phyloP scores from a whole-genome alignment of 306 rosid genomes.

The Oemleria cerasiformis region DNA sequence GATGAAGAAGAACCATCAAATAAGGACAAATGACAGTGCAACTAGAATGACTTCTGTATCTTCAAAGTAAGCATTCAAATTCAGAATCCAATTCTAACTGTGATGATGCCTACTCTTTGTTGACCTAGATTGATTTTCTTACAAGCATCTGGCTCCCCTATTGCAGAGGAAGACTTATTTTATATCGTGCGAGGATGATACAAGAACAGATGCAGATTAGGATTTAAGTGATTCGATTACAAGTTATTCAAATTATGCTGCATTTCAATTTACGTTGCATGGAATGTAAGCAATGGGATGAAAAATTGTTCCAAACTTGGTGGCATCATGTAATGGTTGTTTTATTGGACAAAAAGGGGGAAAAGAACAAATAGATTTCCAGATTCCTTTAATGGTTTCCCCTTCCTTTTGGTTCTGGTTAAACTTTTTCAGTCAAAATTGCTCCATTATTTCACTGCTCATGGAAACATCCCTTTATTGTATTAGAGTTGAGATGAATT shows the following conservation, averaged over 20 bases:
- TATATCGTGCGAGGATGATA: constrained; percentile 4
- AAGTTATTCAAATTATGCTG: constrained; percentile 5
- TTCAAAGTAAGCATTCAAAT: constrained; percentile 12
- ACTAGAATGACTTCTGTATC: neutral
- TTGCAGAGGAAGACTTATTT: neutral
- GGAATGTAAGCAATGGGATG: constrained; percentile 16
- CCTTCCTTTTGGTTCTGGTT: neutral
- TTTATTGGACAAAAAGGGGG: neutral
- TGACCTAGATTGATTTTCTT: neutral
- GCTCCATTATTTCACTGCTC: neutral
- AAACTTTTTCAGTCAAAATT: neutral
- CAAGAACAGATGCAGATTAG: constrained; percentile 7
- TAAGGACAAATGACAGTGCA: constrained; percentile 28
- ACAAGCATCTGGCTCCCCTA: neutral
- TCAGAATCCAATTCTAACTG: neutral
- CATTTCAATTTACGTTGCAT: neutral
- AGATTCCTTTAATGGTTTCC: neutral
- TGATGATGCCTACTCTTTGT: neutral
- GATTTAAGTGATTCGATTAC: neutral
- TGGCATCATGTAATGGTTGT: neutral
- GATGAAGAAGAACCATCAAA: constrained; percentile 30
- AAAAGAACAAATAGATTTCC: neutral
- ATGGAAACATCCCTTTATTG: neutral
- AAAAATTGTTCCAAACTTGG: neutral
- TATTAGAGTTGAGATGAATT: neutral